Base-by-base conservation (phyloP, 2,329 filamentous ascomycete species). In the Diaporthe sp. region DNA sequence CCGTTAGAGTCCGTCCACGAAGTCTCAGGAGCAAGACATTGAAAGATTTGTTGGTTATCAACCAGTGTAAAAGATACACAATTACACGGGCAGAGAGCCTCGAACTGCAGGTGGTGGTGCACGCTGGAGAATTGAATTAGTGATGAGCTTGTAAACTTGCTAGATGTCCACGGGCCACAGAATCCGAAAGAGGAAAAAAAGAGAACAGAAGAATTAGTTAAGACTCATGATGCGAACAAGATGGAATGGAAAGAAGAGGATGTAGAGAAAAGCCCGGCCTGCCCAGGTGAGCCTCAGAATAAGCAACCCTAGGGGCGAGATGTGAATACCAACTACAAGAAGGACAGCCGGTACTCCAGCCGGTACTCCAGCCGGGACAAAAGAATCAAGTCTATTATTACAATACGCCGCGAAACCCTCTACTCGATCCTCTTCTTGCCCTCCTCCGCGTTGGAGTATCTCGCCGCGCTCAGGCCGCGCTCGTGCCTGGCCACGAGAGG, bases 371-470 rank as follows among this genome's bases (percentile, higher is more conserved):
- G 34, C 10, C 25, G 31, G 12, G n/a, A 51, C 4, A 53, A 70
- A 69, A 19, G 17, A 58, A 61, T 57, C 37, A 65, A 58, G 7
- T 51, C 59, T 75, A 75, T 59, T 75, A 44, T 58, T 68, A 67
- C 68, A 75, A 13, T 22, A 65, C 53, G 37, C 55, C 37, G 9
- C 44, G 44, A 25, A 31, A 51, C 10, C 7, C 3, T 77, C 79
- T 90, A 96, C 83, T 99, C 97, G 81, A 98, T 97, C 83, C 97
- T 94, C 90, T 98, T 99, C 90, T 99, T 99, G 72, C 97, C 97
- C 85, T 99, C 97, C 84, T 99, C 97, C 73, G 97, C 91, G 79
- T 94, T 97, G 44, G 95, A 90, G 79, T 97, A 93, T 77, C 95
- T 89, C 58, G 94, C 93, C 78, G 94, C 94, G 85, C 95, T 98